Percentiles rank a stretch among this genome's conserved stretches.
Conservation (phyloP, 2,329 filamentous ascomycete genomes). For the Xylaria sp. region DNA sequence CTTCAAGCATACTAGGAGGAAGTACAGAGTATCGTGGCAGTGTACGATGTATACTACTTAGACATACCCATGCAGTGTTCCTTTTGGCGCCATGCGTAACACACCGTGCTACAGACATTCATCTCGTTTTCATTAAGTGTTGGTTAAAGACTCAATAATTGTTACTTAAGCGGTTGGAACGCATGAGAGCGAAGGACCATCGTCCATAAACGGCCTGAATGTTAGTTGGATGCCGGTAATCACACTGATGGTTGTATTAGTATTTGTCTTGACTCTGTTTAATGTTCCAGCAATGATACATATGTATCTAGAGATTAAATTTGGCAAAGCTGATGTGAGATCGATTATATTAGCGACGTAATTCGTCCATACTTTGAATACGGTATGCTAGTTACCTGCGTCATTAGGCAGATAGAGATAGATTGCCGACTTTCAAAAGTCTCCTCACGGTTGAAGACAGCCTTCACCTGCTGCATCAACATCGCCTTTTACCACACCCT, state of each 20-base stretch:
- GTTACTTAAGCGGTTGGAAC: background rate
- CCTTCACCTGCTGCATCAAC: background rate
- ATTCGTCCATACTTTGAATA: background rate
- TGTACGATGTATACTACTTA: background rate
- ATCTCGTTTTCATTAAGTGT: constrained; percentile 16
- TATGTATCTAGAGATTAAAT: constrained; percentile 1
- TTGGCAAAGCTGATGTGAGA: constrained; percentile 1
- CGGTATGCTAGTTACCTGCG: background rate
- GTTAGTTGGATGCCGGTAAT: too few relatives aligned
- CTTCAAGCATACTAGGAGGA: too few relatives aligned
- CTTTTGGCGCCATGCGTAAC: constrained; percentile 3
- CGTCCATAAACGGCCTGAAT: too few relatives aligned
- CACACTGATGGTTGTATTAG: too few relatives aligned
- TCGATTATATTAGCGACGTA: background rate
- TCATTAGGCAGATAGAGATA: background rate
- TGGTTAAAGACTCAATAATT: too few relatives aligned
- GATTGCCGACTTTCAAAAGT: background rate
- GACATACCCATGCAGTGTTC: constrained; percentile 14
- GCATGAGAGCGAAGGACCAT: background rate
- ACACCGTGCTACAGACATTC: constrained; percentile 1
- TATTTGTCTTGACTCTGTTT: too few relatives aligned
- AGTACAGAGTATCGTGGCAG: too few relatives aligned
- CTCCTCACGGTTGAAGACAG: background rate
- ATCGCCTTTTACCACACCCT: too few relatives aligned
- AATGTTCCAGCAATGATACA: background rate